Evolutionary conservation across 345 rosid species (phyloP).

Genomic region (Noccaea bulbosa): DNA sequence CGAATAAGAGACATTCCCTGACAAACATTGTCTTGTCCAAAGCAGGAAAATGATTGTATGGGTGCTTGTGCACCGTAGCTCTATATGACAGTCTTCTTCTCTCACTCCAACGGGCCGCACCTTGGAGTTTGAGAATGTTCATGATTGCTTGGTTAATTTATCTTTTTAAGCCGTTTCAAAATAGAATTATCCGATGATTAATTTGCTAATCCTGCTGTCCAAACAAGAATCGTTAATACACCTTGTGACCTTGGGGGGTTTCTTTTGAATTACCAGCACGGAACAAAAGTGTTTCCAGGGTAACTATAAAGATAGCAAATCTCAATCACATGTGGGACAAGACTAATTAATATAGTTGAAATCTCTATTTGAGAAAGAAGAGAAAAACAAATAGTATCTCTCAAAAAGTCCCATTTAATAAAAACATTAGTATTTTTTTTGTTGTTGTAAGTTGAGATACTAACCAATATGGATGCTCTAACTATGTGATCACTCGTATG

Average conservation of each 20-base stretch:
- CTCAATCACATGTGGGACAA: no score
- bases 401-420: no score
- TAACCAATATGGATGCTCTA: no score
- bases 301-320: no score
- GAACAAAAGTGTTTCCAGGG: no score
- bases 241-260: no score
- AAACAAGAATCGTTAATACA: neutral
- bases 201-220: slow-evolving; percentile 1
- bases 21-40: slow-evolving; percentile 38
- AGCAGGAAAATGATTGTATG: slow-evolving; percentile 26
- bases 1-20: slow-evolving; percentile 43
- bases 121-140: slow-evolving; percentile 24
- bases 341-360: no score
- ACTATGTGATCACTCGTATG: slow-evolving; percentile 21
- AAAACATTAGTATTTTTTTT: no score
- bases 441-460: no score
- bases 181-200: neutral
- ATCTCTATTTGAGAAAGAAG: no score
- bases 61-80: slow-evolving; percentile 32
- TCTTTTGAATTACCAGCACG: no score
- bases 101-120: slow-evolving; percentile 19
- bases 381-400: no score
- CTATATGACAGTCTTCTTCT: slow-evolving; percentile 9
- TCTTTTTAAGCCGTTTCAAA: neutral
- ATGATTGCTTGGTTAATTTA: slow-evolving; percentile 21